Evolutionary conservation across 495 filamentous ascomycete species (phyloP).

Genomic region (Bacidia gigantensis): DNA sequence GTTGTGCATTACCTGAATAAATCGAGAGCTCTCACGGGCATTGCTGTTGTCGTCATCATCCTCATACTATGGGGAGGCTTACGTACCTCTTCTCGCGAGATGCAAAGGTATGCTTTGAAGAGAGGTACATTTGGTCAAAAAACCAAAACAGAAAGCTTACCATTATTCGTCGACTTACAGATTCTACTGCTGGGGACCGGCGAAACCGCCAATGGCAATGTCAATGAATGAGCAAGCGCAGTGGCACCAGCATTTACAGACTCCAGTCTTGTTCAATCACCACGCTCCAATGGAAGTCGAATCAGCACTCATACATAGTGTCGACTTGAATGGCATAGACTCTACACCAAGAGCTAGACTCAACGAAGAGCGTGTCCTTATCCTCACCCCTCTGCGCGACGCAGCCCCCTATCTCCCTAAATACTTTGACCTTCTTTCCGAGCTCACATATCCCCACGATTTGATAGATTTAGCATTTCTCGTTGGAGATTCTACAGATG

Average conservation of each 20-base stretch:
- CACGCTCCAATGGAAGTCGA: conserved; percentile 80
- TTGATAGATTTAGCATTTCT: conserved; percentile 93
- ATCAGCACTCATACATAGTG: conserved; percentile 54
- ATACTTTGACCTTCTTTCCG: conserved; percentile 85
- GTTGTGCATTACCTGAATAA: conserved; percentile 63
- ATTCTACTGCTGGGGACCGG: conserved; percentile 93
- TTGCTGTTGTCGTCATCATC: conserved; percentile 58
- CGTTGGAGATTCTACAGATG: conserved; percentile 79
- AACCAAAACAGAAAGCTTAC: neutral
- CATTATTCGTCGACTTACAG: conserved; percentile 33
- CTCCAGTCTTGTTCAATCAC: conserved; percentile 90
- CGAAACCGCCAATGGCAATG: conserved; percentile 90
- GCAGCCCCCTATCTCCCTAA: conserved; percentile 65
- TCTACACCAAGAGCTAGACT: conserved; percentile 63
- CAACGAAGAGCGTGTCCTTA: conserved; percentile 82
- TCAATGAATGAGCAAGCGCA: conserved; percentile 72
- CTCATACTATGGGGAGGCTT: conserved; percentile 86
- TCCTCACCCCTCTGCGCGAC: conserved; percentile 88
- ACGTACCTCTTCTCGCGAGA: conserved; percentile 64
- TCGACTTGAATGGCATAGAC: conserved; percentile 75
- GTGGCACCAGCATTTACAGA: conserved; percentile 79
- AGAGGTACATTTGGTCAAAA: neutral
- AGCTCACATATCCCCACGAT: conserved; percentile 87
- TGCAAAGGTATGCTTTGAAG: conserved; percentile 59
- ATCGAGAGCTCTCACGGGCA: conserved; percentile 63